A percentile compares a stretch with the other conserved stretches of the same genome.
Conservation (phyloP, 2,329 filamentous ascomycete species). For the Penicillium rolfsii region DNA sequence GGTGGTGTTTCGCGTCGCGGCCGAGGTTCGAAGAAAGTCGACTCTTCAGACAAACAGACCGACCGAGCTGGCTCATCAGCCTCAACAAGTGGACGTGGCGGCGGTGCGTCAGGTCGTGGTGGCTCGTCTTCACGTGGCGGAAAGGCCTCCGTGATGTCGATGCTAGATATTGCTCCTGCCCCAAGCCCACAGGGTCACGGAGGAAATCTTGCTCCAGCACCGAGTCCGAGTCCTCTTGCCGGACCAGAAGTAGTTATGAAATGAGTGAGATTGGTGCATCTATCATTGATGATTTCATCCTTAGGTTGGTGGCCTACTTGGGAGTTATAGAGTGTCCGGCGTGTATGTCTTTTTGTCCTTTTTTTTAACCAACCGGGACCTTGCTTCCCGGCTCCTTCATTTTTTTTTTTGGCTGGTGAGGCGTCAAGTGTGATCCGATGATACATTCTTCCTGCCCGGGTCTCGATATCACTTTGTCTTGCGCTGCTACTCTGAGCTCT, state of each 20-base stretch:
- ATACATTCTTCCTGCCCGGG: not conserved
- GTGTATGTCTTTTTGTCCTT: not conserved
- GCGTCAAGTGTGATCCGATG: not conserved
- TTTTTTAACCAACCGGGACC: not conserved
- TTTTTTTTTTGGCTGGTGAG: not conserved
- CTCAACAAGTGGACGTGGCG: conserved; percentile 33
- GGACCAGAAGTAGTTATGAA: conserved; percentile 36
- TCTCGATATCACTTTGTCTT: not conserved
- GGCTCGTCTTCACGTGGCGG: conserved; percentile 9
- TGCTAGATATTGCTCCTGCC: conserved; percentile 35
- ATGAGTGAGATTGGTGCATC: conserved; percentile 16
- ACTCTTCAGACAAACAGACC: conserved; percentile 53
- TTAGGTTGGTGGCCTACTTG: not conserved
- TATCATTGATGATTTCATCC: not conserved
- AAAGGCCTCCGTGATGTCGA: conserved; percentile 20
- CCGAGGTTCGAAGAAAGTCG: conserved; percentile 82
- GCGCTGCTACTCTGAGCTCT: not conserved
- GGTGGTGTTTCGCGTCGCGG: conserved; percentile 79
- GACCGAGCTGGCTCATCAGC: conserved; percentile 55
- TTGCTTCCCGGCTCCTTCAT: not conserved
- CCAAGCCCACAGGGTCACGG: conserved; percentile 29
- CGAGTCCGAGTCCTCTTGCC: conserved; percentile 29
- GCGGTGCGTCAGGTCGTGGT: conserved; percentile 27
- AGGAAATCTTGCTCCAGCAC: conserved; percentile 18
- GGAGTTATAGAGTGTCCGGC: not conserved